A percentile compares a stretch with the other conserved stretches of the same genome.
phyloP scores from a whole-genome alignment of 202 grass and related monocot genomes.

The Zizania palustris region DNA sequence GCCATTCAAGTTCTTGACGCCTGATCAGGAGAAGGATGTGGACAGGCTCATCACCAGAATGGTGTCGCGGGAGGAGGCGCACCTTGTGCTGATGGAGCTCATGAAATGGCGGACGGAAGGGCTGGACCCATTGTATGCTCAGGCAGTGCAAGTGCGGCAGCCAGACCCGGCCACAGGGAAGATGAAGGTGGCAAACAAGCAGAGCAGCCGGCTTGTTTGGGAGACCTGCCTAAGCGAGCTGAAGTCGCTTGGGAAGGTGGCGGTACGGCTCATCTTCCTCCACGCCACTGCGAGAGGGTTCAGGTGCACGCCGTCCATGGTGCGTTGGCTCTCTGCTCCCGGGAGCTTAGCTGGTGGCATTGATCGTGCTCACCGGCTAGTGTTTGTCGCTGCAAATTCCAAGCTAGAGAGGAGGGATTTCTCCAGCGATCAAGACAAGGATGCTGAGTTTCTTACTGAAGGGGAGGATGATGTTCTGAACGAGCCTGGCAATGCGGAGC shows the following conservation, averaged over 20 bases:
- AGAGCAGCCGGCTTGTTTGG: slow-evolving; percentile 89
- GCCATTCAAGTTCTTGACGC: slow-evolving; percentile 68
- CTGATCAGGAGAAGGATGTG: slow-evolving; percentile 90
- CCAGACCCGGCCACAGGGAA: slow-evolving; percentile 64
- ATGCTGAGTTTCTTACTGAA: slow-evolving; percentile 54
- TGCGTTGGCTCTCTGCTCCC: slow-evolving; percentile 49
- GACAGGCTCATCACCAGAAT: slow-evolving; percentile 72
- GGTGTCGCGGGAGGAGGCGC: slow-evolving; percentile 77
- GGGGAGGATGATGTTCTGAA: slow-evolving; percentile 65
- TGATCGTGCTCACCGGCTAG: slow-evolving; percentile 57
- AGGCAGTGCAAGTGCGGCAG: slow-evolving; percentile 80
- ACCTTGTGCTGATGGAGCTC: slow-evolving; percentile 84
- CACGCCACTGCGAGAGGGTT: slow-evolving; percentile 59
- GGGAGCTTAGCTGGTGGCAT: slow-evolving; percentile 42
- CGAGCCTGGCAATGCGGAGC: slow-evolving; percentile 52
- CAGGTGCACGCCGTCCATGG: slow-evolving; percentile 51
- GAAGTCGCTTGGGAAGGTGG: slow-evolving; percentile 74
- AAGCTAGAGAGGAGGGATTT: slow-evolving; percentile 86
- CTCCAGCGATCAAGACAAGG: slow-evolving; percentile 67
- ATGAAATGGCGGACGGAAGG: slow-evolving; percentile 91
- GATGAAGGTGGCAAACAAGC: slow-evolving; percentile 73
- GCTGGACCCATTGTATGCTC: slow-evolving; percentile 71
- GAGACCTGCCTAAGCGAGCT: slow-evolving; percentile 73
- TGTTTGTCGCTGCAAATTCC: slow-evolving; percentile 78
- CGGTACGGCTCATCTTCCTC: slow-evolving; percentile 79